These are phyloP conservation scores for Plasmodiophora brassicae DNA, from an alignment of 208 protist genomes.

Conservation along the genomic window DNA sequence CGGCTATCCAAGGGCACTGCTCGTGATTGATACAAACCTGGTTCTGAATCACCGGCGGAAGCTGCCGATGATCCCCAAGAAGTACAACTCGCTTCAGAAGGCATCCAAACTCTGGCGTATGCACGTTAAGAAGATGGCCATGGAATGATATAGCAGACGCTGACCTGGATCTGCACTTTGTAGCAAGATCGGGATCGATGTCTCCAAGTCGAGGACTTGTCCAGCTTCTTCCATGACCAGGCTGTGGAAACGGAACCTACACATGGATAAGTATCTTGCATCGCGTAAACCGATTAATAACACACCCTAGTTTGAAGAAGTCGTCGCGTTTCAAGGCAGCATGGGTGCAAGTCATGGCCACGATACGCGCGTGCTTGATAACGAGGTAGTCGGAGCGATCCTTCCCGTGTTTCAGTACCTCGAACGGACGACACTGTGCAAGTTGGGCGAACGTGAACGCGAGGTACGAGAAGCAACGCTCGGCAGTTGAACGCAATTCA, in stretches of 20 bases:
- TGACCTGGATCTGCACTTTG: slow-evolving; percentile 52
- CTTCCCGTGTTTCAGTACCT: slow-evolving; percentile 63
- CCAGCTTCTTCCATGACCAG: slow-evolving; percentile 80
- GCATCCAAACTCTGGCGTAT: slow-evolving; percentile 40
- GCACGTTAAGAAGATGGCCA: not conserved
- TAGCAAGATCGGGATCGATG: slow-evolving; percentile 78
- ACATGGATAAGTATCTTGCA: not conserved
- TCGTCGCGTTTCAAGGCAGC: slow-evolving; percentile 69
- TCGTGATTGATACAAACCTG: no score
- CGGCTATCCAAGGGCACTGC: no score
- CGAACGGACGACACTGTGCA: slow-evolving; percentile 71
- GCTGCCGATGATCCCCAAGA: slow-evolving; percentile 79
- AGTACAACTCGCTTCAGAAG: slow-evolving; percentile 72
- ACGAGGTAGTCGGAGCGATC: slow-evolving; percentile 75
- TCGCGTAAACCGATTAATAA: not conserved
- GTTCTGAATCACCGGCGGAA: slow-evolving; percentile 79
- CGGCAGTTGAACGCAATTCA: not conserved
- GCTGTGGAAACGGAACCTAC: slow-evolving; percentile 76
- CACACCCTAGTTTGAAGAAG: slow-evolving; percentile 28
- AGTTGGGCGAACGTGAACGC: slow-evolving; percentile 67
- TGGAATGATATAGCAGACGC: not conserved
- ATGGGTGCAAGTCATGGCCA: slow-evolving; percentile 85
- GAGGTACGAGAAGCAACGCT: slow-evolving; percentile 61
- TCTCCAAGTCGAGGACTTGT: slow-evolving; percentile 79
- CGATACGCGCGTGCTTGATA: slow-evolving; percentile 73